Evolutionary conservation across 805 yeast species (phyloP).

Genomic region (Ogataea ganodermae): DNA sequence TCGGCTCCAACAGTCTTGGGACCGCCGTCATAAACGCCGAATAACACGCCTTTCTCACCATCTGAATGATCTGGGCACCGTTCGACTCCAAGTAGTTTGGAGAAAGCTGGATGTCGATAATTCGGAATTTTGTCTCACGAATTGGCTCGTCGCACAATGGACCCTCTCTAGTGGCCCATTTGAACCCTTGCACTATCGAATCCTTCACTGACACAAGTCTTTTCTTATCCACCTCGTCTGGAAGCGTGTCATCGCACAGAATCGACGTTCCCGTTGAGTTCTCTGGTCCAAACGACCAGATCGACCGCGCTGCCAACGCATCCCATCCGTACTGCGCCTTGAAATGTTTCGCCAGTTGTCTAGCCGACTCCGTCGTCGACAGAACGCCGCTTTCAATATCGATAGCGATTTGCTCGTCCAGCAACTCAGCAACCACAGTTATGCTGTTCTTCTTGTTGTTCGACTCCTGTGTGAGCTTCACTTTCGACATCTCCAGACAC

Average conservation of each 20-base stretch:
- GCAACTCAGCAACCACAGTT: constrained; percentile 76
- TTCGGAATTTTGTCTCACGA: constrained; percentile 65
- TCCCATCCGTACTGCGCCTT: constrained; percentile 75
- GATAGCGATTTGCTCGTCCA: constrained; percentile 52
- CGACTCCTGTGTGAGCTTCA: constrained; percentile 64
- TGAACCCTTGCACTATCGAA: constrained; percentile 72
- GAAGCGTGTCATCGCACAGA: constrained; percentile 68
- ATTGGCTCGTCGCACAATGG: constrained; percentile 90
- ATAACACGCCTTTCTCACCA: constrained; percentile 82
- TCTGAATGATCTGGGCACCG: constrained; percentile 75
- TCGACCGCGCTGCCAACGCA: constrained; percentile 73
- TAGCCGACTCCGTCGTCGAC: constrained; percentile 36
- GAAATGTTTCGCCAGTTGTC: constrained; percentile 54
- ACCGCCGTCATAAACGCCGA: constrained; percentile 75
- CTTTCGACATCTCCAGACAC: constrained; percentile 61
- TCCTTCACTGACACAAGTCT: constrained; percentile 48
- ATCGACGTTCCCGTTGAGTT: constrained; percentile 53
- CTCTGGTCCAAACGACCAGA: constrained; percentile 76
- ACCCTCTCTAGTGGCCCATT: constrained; percentile 82
- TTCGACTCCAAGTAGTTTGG: constrained; percentile 49
- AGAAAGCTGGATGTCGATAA: constrained; percentile 61
- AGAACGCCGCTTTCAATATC: constrained; percentile 56
- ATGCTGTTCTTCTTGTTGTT: constrained; percentile 56
- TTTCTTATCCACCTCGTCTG: constrained; percentile 66
- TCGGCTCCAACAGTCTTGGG: constrained; percentile 83